Percentiles rank a stretch among this genome's conserved stretches.
These are phyloP conservation scores for Exophiala dermatitidis DNA, from an alignment of 2,329 filamentous ascomycete genomes.

Conservation along the genomic window DNA sequence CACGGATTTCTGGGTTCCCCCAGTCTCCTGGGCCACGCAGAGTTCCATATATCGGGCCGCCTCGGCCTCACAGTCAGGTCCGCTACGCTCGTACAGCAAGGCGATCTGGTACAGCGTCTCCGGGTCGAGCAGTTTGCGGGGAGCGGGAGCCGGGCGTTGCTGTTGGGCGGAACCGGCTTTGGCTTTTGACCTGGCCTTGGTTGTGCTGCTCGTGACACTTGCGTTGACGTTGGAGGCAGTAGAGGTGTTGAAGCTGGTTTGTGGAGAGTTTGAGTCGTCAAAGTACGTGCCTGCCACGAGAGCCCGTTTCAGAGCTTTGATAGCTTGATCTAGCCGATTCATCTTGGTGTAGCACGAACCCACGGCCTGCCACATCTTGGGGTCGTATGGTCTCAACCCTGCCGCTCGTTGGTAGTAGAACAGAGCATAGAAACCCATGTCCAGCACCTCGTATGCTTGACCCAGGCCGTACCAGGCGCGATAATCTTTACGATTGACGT, in stretches of 20 bases:
- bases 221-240: constrained; percentile 9
- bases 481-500: constrained; percentile 93
- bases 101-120: constrained; percentile 89
- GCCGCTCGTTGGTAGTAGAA: constrained; percentile 98
- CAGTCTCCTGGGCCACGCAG: constrained; percentile 85
- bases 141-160: background rate
- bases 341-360: constrained; percentile 88
- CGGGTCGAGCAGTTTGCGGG: constrained; percentile 64
- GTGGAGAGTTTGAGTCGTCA: constrained; percentile 48
- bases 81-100: constrained; percentile 73
- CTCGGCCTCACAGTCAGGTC: constrained; percentile 62
- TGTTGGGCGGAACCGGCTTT: too few relatives aligned
- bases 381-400: constrained; percentile 86
- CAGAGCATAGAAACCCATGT: constrained; percentile 94
- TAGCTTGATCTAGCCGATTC: constrained; percentile 77
- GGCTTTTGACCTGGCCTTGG: constrained; percentile 6
- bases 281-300: constrained; percentile 82
- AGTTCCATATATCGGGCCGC: constrained; percentile 90
- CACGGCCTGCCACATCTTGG: constrained; percentile 98
- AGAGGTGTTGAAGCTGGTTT: constrained; percentile 29
- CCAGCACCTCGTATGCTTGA: constrained; percentile 93
- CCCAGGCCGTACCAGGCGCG: constrained; percentile 96
- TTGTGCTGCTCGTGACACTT: constrained; percentile 5
- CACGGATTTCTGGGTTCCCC: constrained; percentile 42
- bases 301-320: constrained; percentile 89